Conservation (phyloP, 2,329 filamentous ascomycete genomes). For the Pestalotiopsis sp. region DNA sequence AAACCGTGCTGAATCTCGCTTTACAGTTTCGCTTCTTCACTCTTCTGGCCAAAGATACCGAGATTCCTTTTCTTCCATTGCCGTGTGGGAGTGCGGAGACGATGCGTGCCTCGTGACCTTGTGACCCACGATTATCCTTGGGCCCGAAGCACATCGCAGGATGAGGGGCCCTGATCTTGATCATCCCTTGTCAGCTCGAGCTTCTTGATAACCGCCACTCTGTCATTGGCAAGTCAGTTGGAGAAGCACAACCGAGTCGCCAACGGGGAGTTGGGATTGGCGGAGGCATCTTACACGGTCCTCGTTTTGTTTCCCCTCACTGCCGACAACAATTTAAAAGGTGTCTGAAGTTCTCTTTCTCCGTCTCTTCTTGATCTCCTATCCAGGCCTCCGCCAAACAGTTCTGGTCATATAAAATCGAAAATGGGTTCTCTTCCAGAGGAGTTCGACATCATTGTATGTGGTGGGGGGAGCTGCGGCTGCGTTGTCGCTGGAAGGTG, state of each 20-base stretch:
- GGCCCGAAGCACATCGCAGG: neutral
- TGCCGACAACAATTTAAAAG: neutral
- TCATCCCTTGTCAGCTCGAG: neutral
- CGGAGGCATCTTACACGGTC: neutral
- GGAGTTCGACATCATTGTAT: constrained; percentile 81
- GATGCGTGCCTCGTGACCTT: neutral
- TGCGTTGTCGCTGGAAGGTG: constrained; percentile 61
- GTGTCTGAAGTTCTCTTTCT: neutral
- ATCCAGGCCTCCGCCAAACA: neutral
- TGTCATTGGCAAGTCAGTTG: neutral
- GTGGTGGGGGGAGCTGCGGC: constrained; percentile 71
- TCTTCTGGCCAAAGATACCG: neutral
- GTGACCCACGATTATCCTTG: neutral
- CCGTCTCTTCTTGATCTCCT: neutral
- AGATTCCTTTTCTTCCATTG: neutral
- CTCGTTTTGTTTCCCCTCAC: neutral
- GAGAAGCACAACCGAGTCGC: neutral
- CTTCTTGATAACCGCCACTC: neutral
- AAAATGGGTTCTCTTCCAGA: constrained; percentile 58
- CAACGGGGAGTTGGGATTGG: neutral
- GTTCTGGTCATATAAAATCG: neutral
- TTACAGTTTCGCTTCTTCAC: neutral
- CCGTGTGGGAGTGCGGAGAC: neutral
- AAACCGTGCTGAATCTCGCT: neutral
- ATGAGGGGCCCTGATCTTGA: neutral